Evolutionary conservation across 176 grass and related monocot species (phyloP).

Genomic region (Miscanthus lutarioriparius): DNA sequence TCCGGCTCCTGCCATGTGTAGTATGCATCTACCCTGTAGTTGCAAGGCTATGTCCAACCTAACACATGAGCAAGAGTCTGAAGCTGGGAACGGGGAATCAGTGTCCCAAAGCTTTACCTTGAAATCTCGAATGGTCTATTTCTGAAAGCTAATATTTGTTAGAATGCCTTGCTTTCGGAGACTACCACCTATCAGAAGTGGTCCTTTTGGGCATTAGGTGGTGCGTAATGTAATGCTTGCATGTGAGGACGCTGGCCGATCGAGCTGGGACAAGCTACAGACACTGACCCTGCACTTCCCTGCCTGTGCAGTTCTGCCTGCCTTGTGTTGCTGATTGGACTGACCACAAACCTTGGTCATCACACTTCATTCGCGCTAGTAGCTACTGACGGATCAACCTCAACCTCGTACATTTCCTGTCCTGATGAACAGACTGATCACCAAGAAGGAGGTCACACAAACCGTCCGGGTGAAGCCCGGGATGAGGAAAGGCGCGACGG

Average conservation of each 20-base stretch:
- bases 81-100: neutral
- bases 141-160: conserved; percentile 32
- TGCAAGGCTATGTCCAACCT: conserved; percentile 16
- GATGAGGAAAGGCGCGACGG: conserved; percentile 71
- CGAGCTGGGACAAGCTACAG: conserved; percentile 19
- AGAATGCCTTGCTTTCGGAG: conserved; percentile 21
- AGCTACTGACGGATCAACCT: neutral
- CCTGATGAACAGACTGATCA: conserved; percentile 43
- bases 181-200: conserved; percentile 22
- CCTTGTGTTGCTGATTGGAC: neutral
- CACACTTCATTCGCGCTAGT: neutral
- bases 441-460: conserved; percentile 61
- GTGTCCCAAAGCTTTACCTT: conserved; percentile 4
- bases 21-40: neutral
- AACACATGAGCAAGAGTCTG: neutral
- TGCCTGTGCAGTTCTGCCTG: neutral
- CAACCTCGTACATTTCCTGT: neutral
- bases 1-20: neutral
- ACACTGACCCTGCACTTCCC: conserved; percentile 43
- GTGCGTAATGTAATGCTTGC: conserved; percentile 34
- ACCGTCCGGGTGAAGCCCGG: conserved; percentile 69
- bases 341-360: conserved; percentile 22
- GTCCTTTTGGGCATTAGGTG: conserved; percentile 47
- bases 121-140: neutral
- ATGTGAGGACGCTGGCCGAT: conserved; percentile 42